phyloP scores from a whole-genome alignment of 2,329 filamentous ascomycete genomes.

The Xylaria sp. region DNA sequence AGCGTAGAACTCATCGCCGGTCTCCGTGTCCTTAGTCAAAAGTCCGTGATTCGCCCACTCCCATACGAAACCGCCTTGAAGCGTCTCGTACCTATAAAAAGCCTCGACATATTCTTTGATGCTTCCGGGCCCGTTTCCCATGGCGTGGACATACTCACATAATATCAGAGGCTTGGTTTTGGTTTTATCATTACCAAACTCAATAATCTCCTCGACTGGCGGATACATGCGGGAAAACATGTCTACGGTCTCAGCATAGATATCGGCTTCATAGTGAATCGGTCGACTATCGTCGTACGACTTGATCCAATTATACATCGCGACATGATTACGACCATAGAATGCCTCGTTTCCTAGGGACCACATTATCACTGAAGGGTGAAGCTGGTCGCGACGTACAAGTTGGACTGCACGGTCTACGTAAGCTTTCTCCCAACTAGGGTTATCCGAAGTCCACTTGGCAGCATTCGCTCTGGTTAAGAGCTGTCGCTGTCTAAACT shows the following conservation, averaged over 20 bases:
- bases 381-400: conserved; percentile 72
- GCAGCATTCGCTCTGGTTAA: conserved; percentile 53
- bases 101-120: conserved; percentile 72
- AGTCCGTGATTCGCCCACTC: conserved; percentile 68
- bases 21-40: conserved; percentile 54
- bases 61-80: conserved; percentile 73
- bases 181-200: conserved; percentile 52
- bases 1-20: conserved; percentile 57
- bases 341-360: conserved; percentile 75
- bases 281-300: conserved; percentile 64
- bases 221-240: conserved; percentile 72
- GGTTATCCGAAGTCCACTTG: conserved; percentile 66
- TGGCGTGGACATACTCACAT: conserved; percentile 65
- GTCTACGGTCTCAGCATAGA: conserved; percentile 65
- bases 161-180: conserved; percentile 64
- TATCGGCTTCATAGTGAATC: conserved; percentile 72
- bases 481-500: conserved; percentile 48
- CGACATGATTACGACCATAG: conserved; percentile 70
- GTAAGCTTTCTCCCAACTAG: conserved; percentile 69
- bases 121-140: conserved; percentile 75
- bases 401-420: conserved; percentile 72
- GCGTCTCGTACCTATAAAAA: conserved; percentile 66
- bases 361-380: conserved; percentile 74
- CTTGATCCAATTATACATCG: conserved; percentile 70
- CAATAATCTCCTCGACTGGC: conserved; percentile 55